phyloP scores from a whole-genome alignment of 768 basidiomycete species.

The Agaricus sinodeliciosus region DNA sequence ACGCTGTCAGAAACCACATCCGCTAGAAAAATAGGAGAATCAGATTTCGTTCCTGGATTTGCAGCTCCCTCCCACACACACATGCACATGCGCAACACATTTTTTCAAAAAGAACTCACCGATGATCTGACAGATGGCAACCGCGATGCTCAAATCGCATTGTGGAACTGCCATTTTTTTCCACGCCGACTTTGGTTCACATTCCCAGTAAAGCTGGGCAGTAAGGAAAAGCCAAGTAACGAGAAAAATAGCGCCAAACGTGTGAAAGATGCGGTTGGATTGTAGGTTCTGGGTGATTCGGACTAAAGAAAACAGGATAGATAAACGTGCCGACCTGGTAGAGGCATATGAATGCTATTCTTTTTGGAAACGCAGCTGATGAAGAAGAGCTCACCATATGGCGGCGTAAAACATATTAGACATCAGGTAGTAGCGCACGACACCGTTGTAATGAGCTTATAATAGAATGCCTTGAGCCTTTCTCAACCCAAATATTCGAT shows the following conservation, averaged over 20 bases:
- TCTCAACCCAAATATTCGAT: background rate
- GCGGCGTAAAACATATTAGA: slow-evolving; percentile 28
- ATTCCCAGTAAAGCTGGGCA: slow-evolving; percentile 39
- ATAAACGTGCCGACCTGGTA: slow-evolving; percentile 3
- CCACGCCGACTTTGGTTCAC: slow-evolving; percentile 22
- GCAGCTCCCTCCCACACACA: too few species aligned
- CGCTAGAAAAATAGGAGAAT: slow-evolving; percentile 23
- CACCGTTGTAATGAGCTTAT: slow-evolving; percentile 6
- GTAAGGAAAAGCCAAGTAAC: slow-evolving; percentile 28
- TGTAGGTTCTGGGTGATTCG: slow-evolving; percentile 32
- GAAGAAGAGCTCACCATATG: slow-evolving; percentile 24
- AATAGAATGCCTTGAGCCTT: background rate
- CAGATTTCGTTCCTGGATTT: too few species aligned
- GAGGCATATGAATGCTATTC: background rate
- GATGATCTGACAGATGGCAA: background rate
- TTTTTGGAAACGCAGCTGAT: too few species aligned
- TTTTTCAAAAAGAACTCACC: background rate
- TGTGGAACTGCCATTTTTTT: background rate
- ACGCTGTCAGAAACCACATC: slow-evolving; percentile 40
- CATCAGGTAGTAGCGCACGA: slow-evolving; percentile 29
- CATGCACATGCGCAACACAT: too few species aligned
- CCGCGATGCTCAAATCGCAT: background rate
- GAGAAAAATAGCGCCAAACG: slow-evolving; percentile 24
- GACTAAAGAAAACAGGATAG: slow-evolving; percentile 37
- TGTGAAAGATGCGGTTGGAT: background rate